Base-by-base conservation (phyloP, 768 basidiomycete species). In the Tulasnella sp. region DNA sequence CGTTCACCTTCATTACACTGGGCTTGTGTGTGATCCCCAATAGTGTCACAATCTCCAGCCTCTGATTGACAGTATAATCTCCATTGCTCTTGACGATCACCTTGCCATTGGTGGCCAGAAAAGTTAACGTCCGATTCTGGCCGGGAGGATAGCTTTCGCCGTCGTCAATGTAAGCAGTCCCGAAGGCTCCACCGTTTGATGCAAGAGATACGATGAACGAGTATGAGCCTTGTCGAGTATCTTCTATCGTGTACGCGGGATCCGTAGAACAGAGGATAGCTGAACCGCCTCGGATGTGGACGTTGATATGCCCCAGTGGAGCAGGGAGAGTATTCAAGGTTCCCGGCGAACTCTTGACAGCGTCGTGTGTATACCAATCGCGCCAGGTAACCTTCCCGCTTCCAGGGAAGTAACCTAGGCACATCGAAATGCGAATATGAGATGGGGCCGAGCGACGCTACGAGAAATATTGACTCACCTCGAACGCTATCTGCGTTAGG, bases 121-220 rank as follows among this genome's bases (percentile, higher is more conserved):
- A 75, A 21, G 44, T 51, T 49, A 74, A 65, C 41, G 59, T 11
- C n/a, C 71, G 68, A 21, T 60, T 38, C 15, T 5, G 34, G 15
- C 34, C 34, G 15, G 34, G 34, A 38, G 34, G 34, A 38, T 38
- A 38, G 15, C 34, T 38, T 52, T 52, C 58, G 12, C 84, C 83
- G 61, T 85, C 83, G 65, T 85, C 83, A 30, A 82, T 61, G 66
- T 84, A 83, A 30, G 84, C 70, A 42, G 65, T 45, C 1, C 83
- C 83, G 5, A 63, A 62, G 0, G 83, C 83, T 0, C 63, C 68
- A 11, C 80, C 81, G 17, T 74, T 67, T 19, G 63, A 60, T 8
- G 73, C 73, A 1, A 80, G 81, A 0, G 82, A 83, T 27, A 84
- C 77, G 43, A 83, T 70, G 53, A 85, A 68, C 68, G 83, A 78